A percentile compares a stretch with the other conserved stretches of the same genome.
phyloP scores from a whole-genome alignment of 2,329 filamentous ascomycete species.

The Zarea fungicola region DNA sequence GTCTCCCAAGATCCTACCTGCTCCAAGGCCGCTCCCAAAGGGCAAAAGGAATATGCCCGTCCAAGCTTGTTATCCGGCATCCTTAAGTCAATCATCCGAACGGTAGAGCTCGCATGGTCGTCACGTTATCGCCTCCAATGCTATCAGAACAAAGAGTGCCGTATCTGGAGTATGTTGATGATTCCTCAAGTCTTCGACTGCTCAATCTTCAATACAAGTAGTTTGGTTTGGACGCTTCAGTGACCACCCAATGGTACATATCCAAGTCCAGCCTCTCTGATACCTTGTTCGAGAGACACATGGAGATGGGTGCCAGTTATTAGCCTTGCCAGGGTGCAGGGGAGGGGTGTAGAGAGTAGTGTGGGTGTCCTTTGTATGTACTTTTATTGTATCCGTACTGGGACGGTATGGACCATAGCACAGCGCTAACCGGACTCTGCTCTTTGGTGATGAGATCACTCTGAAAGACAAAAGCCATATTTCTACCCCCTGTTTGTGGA shows the following conservation, averaged over 20 bases:
- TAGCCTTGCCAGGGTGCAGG: neutral
- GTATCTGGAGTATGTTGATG: neutral
- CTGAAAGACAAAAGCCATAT: slow-evolving; percentile 9
- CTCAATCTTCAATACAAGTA: neutral
- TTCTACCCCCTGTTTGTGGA: neutral
- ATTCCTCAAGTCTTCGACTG: neutral
- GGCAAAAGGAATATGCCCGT: slow-evolving; percentile 7
- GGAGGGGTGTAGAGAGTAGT: neutral
- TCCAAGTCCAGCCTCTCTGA: slow-evolving; percentile 5
- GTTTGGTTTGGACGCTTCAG: slow-evolving; percentile 1
- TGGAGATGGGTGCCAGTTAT: slow-evolving; percentile 10
- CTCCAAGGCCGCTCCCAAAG: slow-evolving; percentile 6
- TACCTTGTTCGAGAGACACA: slow-evolving; percentile 3
- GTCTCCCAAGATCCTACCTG: neutral
- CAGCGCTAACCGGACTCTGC: slow-evolving; percentile 10
- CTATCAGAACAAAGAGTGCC: neutral
- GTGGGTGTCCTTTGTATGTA: slow-evolving; percentile 5
- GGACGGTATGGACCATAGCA: neutral
- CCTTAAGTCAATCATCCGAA: slow-evolving; percentile 7
- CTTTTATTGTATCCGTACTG: slow-evolving; percentile 9
- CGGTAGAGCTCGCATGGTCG: slow-evolving; percentile 3
- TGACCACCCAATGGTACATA: neutral
- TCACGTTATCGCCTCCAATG: neutral
- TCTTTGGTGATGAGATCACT: slow-evolving; percentile 13
- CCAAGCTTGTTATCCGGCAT: slow-evolving; percentile 1